Percentiles rank a stretch among this genome's conserved stretches.
Conservation (phyloP, 2,329 filamentous ascomycete genomes). For the Ascochyta koolunga region DNA sequence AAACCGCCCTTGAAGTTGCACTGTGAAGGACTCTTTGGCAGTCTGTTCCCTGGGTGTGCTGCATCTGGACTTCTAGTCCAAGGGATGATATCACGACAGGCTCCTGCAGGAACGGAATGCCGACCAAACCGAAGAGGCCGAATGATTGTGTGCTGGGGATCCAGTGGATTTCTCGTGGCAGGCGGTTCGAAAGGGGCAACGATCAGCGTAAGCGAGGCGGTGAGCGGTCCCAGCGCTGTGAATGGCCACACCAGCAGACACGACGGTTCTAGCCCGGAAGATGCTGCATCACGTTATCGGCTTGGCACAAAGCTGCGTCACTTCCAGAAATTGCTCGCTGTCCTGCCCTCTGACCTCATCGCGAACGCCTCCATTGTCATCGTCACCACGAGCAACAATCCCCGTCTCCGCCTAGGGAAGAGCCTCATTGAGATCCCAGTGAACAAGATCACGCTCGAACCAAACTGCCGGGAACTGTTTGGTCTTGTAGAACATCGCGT, state of each 20-base stretch:
- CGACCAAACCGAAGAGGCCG: constrained; percentile 6
- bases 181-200: constrained; percentile 28
- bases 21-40: background rate
- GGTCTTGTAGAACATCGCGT: constrained; percentile 18
- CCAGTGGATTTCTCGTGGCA: constrained; percentile 24
- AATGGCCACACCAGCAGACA: constrained; percentile 2
- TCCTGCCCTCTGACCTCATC: constrained; percentile 46
- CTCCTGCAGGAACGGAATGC: constrained; percentile 19
- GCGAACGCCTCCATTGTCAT: constrained; percentile 44
- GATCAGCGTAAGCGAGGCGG: constrained; percentile 20
- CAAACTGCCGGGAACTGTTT: constrained; percentile 11
- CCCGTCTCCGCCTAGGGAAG: constrained; percentile 32
- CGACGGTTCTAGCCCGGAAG: constrained; percentile 18
- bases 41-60: background rate
- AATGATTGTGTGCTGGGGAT: constrained; percentile 14
- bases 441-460: constrained; percentile 16
- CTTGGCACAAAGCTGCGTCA: constrained; percentile 39
- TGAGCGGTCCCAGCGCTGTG: constrained; percentile 14
- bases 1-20: too few relatives aligned
- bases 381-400: constrained; percentile 36
- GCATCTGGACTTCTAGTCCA: constrained; percentile 3
- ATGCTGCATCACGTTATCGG: constrained; percentile 36
- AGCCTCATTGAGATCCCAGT: constrained; percentile 34
- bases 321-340: constrained; percentile 41
- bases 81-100: constrained; percentile 16